Evolutionary conservation across 2,329 filamentous ascomycete genomes (phyloP), one percentile per base, ranked within the genome.

Genomic region (Arthrobotrys conoides): DNA sequence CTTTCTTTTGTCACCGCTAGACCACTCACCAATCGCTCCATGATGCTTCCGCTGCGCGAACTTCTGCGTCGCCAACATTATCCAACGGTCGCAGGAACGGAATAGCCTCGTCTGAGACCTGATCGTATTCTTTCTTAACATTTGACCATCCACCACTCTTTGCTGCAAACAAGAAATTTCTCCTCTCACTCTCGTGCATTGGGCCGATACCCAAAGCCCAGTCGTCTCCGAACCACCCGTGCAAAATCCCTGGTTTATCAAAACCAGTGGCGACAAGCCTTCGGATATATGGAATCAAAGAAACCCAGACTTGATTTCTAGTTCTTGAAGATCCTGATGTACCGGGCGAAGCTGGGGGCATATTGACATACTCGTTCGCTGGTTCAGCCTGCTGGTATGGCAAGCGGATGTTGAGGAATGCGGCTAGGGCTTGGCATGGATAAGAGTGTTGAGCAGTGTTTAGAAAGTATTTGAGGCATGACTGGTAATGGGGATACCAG

Each of bases 191-290:
- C 84, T 97, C 93, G 83, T 97, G 92, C 76, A 97, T 87, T 10
- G 91, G 90, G 0, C 94, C 92, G 61, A 98, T 88, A 1, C 96
- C 96, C 20, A 88, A 87, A 38, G 87, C 85, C 93, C 94, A 99
- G 83, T 97, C 92, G 80, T 97, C 93, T n/a, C 96, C 96, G 82
- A 98, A 99, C 86, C 97, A 97, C 10, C 94, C 94, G 83, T 97
- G 93, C 77, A 99, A 86, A n/a, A 98, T 91, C 0, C 90, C 90
- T 0, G 92, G 90, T 48, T 90, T 91, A 84, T 98, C 96, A 86
- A 97, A 96, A 1, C 94, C 95, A 0, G 95, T 98, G 16, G 93
- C 93, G 57, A 98, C 90, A 1, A 98, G 88, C 16, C 96, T 92
- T 38, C 95, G 91, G 80, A 98, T 91, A 84, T 97, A 99, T 0